These are phyloP conservation scores for Mycosarcoma mackinlayi DNA, from an alignment of 1,284 basidiomycete species.

Conservation along the genomic window DNA sequence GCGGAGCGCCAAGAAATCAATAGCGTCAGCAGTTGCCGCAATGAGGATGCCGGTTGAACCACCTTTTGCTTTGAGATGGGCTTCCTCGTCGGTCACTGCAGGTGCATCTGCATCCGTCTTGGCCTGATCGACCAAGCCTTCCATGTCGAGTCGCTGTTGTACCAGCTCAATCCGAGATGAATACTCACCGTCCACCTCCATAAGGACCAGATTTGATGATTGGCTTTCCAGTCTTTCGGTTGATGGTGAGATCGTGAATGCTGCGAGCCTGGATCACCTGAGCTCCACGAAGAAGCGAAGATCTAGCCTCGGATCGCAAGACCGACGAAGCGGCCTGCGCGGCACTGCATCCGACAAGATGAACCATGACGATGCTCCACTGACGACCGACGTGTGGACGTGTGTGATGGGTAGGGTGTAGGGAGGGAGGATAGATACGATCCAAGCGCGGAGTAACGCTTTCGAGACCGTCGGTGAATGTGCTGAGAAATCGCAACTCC, in stretches of 20 bases:
- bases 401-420: neutral
- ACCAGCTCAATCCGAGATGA: neutral
- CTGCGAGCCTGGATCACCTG: conserved; percentile 42
- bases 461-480: conserved; percentile 5
- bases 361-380: conserved; percentile 37
- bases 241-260: conserved; percentile 65
- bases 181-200: conserved; percentile 63
- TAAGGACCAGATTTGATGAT: conserved; percentile 64
- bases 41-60: neutral
- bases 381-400: neutral
- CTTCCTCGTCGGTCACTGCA: neutral
- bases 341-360: conserved; percentile 45
- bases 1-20: neutral
- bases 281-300: conserved; percentile 42
- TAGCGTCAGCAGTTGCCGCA: conserved; percentile 4
- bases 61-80: neutral
- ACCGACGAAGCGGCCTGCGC: conserved; percentile 36
- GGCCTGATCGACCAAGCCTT: conserved; percentile 7
- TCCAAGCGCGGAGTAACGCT: conserved; percentile 6
- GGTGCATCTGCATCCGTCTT: neutral
- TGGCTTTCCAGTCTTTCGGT: conserved; percentile 65
- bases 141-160: neutral
- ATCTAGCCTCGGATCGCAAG: conserved; percentile 41
- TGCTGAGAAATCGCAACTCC: conserved; percentile 33
- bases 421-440: conserved; percentile 5